Evolutionary conservation across 495 filamentous ascomycete genomes (phyloP).

Genomic region (Podospora tetraspora): DNA sequence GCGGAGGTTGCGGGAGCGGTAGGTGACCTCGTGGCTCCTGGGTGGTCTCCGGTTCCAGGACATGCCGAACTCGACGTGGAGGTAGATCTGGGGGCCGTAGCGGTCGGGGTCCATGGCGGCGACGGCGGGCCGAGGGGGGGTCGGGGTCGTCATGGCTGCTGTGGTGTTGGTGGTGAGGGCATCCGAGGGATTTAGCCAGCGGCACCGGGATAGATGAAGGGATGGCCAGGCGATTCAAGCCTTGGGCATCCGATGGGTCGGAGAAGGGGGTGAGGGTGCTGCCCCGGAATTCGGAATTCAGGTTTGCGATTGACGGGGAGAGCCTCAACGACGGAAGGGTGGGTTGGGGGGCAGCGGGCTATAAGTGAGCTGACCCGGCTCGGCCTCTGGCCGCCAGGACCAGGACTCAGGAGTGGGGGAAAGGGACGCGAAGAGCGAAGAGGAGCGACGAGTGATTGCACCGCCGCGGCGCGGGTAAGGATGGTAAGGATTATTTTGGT

Average conservation of each 20-base stretch:
- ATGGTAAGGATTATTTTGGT: slow-evolving; percentile 25
- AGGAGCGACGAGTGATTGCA: slow-evolving; percentile 13
- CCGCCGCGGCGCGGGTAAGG: slow-evolving; percentile 12
- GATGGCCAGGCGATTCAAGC: background rate
- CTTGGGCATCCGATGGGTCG: background rate
- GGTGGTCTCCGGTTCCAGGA: slow-evolving; percentile 39
- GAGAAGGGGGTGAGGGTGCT: background rate
- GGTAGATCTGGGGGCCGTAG: slow-evolving; percentile 39
- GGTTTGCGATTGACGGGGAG: background rate
- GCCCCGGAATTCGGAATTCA: background rate
- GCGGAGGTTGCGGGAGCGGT: slow-evolving; percentile 37
- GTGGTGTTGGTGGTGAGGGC: background rate
- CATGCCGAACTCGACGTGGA: slow-evolving; percentile 43
- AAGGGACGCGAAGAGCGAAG: slow-evolving; percentile 1
- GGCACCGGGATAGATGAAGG: background rate
- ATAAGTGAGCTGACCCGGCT: background rate
- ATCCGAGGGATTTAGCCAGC: background rate
- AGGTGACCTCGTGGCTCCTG: slow-evolving; percentile 41
- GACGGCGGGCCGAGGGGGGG: slow-evolving; percentile 19
- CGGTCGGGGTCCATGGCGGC: slow-evolving; percentile 28
- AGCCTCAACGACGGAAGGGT: background rate
- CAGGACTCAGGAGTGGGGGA: background rate
- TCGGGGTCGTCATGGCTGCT: slow-evolving; percentile 6
- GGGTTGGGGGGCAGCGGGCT: background rate
- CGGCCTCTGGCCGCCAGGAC: too few species aligned